These are phyloP conservation scores for Fusarium sp. DNA, from an alignment of 2,329 filamentous ascomycete species.

Conservation along the genomic window DNA sequence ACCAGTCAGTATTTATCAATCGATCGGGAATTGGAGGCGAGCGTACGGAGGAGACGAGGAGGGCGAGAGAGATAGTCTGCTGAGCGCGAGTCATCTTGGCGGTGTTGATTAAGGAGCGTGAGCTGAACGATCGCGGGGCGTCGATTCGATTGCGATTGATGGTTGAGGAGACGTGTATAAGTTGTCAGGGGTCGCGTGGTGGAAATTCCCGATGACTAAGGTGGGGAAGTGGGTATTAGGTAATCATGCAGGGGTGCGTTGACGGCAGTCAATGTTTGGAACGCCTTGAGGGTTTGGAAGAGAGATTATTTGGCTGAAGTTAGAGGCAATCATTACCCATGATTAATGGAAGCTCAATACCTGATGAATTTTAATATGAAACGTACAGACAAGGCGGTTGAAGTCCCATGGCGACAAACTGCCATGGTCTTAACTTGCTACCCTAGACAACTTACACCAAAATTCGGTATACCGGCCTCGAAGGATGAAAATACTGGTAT, in stretches of 20 bases:
- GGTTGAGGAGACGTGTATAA: slow-evolving; percentile 46
- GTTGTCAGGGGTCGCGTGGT: slow-evolving; percentile 43
- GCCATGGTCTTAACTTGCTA: no score
- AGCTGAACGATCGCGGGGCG: background rate
- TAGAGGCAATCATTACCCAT: no score
- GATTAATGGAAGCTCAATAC: no score
- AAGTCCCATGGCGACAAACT: no score
- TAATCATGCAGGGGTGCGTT: background rate
- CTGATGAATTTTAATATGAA: no score
- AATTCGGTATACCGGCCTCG: no score
- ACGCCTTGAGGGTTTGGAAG: fast-evolving
- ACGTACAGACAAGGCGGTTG: no score
- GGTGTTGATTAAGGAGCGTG: slow-evolving; percentile 21
- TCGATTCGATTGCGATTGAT: slow-evolving; percentile 3
- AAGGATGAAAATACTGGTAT: no score
- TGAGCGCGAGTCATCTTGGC: slow-evolving; percentile 89
- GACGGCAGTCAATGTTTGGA: background rate
- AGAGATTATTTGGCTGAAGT: slow-evolving; percentile 31
- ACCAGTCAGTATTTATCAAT: slow-evolving; percentile 28
- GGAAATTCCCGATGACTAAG: slow-evolving; percentile 33
- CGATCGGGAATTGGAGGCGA: background rate
- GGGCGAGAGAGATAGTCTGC: slow-evolving; percentile 88
- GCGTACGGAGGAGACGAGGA: slow-evolving; percentile 87
- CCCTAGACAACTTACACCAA: no score
- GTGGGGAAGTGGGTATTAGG: background rate